Evolutionary conservation across 768 basidiomycete species (phyloP), one percentile per base, ranked within the genome.

Genomic region (Suillus subluteus): DNA sequence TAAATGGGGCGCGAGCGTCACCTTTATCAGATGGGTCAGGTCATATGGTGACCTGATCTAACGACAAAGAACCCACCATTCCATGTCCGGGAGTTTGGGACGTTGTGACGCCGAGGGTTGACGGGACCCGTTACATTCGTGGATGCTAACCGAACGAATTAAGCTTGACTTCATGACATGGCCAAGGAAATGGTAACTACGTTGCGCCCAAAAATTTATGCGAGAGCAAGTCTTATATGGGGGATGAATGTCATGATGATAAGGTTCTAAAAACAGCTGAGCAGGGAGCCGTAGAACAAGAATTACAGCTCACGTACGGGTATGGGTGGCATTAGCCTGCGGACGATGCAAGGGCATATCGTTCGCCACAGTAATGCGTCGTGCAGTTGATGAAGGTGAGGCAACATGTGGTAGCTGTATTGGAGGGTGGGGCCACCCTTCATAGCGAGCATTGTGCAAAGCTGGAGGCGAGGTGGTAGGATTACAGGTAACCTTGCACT

Each of bases 381-480:
- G n/a, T 23, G n/a, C 12, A 50, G 13, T n/a, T 4, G 46, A n/a
- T 12, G n/a, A 12, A 46, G 46, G 23, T 23, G 23, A 50, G 3
- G 23, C 23, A 8, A 52, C 26, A 9, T 30, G 37, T 13, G 55
- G 65, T 7, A 62, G 37, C 32, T 40, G 52, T 18, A 15, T 26
- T 40, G 18, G 26, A 35, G 62, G 18, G 30, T 38, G 26, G 44
- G 59, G 65, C 37, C 65, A 62, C 30, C 65, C 65, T 30, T 12
- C 13, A 16, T 65, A 62, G 3, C 59, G 58, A 23, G 59, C 59
- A 62, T 46, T 41, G 13, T 46, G 64, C 11, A 50, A 18, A 8
- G 46, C 58, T 8, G 23, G 38, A 40, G 23, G 23, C 7, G 23
- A n/a, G 37, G 8, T 9, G 3, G 23, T 58, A 2, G 21, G 58